phyloP scores from a whole-genome alignment of 768 basidiomycete genomes.

The Mycena galopus region DNA sequence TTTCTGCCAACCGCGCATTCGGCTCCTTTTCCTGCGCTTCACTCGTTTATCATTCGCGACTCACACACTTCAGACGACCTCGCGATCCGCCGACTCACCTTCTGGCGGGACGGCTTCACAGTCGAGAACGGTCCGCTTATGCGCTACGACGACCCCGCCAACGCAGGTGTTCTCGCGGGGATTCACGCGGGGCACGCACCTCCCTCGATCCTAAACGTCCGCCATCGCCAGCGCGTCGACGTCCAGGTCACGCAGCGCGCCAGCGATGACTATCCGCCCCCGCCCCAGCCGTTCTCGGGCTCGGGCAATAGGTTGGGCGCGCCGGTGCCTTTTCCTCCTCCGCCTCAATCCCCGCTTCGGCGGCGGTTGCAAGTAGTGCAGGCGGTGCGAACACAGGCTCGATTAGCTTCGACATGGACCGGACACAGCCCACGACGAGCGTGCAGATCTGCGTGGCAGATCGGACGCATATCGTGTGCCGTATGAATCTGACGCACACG shows the following conservation, averaged over 20 bases:
- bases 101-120: conserved; percentile 83
- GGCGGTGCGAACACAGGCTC: conserved; percentile 30
- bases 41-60: conserved; percentile 44
- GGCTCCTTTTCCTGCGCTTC: no score
- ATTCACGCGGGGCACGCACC: conserved; percentile 71
- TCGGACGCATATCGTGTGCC: conserved; percentile 77
- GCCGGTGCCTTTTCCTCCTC: conserved; percentile 59
- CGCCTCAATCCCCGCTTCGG: conserved; percentile 20
- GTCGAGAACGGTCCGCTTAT: conserved; percentile 78
- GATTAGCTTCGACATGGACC: conserved; percentile 74
- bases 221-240: conserved; percentile 72
- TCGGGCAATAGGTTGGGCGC: conserved; percentile 74
- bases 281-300: conserved; percentile 66
- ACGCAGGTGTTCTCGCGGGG: conserved; percentile 67
- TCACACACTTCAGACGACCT: conserved; percentile 28
- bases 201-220: conserved; percentile 72
- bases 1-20: no score
- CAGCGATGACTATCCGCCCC: conserved; percentile 68
- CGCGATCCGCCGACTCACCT: conserved; percentile 69
- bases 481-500: conserved; percentile 83
- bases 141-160: conserved; percentile 71
- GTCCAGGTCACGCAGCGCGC: conserved; percentile 69
- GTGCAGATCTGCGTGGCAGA: conserved; percentile 82
- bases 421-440: conserved; percentile 73
- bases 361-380: not conserved